Conservation (phyloP, 1,139 yeast species). For the Blastobotrys apis region DNA sequence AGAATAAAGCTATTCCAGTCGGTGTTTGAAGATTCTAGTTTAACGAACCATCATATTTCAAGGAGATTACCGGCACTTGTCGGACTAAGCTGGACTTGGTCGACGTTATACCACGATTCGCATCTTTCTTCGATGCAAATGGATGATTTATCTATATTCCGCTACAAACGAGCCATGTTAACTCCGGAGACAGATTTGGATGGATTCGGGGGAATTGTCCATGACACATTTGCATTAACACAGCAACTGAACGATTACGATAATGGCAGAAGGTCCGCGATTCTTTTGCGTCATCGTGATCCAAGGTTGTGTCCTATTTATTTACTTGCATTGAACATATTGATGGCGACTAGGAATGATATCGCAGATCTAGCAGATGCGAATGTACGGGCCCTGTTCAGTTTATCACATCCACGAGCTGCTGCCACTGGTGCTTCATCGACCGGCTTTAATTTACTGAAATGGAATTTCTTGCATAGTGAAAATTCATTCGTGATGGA, state of each 20-base stretch:
- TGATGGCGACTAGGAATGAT: neutral
- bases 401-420: neutral
- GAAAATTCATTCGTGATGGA: no score
- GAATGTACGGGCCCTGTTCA: neutral
- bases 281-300: neutral
- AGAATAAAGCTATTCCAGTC: neutral
- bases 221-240: neutral
- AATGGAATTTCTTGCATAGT: no score
- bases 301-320: conserved; percentile 4
- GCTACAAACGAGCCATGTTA: neutral
- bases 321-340: conserved; percentile 1
- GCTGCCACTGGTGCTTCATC: neutral
- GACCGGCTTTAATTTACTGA: no score
- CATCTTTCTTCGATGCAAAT: no score
- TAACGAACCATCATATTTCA: neutral
- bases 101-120: no score
- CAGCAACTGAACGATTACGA: neutral
- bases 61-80: neutral
- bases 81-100: no score
- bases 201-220: neutral
- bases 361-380: neutral
- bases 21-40: neutral
- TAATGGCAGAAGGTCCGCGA: no score
- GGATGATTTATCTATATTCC: neutral
- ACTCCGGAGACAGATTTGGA: neutral